phyloP scores from a whole-genome alignment of 768 basidiomycete species.

The Grammothele lineata region DNA sequence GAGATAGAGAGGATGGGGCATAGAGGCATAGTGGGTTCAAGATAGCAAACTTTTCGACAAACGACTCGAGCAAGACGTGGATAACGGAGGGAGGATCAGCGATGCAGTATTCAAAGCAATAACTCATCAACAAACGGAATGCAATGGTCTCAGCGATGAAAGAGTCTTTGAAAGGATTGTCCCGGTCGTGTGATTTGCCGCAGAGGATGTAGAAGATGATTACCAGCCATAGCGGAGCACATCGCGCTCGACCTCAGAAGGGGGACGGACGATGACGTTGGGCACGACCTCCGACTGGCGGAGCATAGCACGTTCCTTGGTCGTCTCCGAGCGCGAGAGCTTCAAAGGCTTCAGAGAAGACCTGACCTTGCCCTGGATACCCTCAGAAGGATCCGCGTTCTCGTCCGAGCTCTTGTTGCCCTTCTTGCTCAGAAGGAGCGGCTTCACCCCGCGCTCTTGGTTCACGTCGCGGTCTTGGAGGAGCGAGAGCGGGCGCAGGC shows the following conservation, averaged over 20 bases:
- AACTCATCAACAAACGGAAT: constrained; percentile 15
- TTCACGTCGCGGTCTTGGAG: constrained; percentile 55
- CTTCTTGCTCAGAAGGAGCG: constrained; percentile 56
- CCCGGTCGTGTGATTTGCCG: too few relatives aligned
- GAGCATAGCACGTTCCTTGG: constrained; percentile 54
- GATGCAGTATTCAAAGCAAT: constrained; percentile 11
- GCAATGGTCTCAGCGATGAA: too few relatives aligned
- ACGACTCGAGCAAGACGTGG: neutral
- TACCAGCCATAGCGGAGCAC: constrained; percentile 42
- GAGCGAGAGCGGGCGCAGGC: constrained; percentile 59
- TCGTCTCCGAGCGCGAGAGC: constrained; percentile 60
- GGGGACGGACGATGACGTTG: constrained; percentile 57
- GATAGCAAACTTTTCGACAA: constrained; percentile 4
- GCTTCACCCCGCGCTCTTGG: constrained; percentile 39
- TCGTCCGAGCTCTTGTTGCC: constrained; percentile 22
- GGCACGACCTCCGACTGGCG: constrained; percentile 55
- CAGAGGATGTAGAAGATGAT: too few relatives aligned
- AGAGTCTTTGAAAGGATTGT: too few relatives aligned
- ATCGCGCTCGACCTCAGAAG: constrained; percentile 45
- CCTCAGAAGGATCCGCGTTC: constrained; percentile 18
- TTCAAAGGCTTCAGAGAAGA: constrained; percentile 56
- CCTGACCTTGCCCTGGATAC: constrained; percentile 37
- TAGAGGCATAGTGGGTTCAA: constrained; percentile 14
- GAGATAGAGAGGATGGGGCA: constrained; percentile 5
- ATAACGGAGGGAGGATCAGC: constrained; percentile 7